Evolutionary conservation across 176 grass and related monocot species (phyloP), one percentile per base, ranked within the genome.

Genomic region (Oryza meyeriana): DNA sequence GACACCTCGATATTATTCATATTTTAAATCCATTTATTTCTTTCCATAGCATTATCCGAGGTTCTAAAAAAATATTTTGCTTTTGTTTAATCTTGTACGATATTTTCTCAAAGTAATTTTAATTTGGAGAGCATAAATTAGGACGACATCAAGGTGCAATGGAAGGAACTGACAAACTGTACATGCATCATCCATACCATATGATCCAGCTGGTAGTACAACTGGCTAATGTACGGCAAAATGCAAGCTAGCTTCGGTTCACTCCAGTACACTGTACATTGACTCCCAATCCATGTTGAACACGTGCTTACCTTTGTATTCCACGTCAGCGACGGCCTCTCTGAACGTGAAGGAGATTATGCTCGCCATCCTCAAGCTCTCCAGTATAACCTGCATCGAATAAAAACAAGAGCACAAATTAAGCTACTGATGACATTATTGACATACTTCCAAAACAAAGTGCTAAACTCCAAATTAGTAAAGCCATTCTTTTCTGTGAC

Each of bases 341-440:
- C 92, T 91, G 61, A 94, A 94, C 14, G 92, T 86, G 88, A 94
- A 94, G 38, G 86, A 74, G 74, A 94, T 88, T 73, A 94, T 88
- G 67, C 88, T 91, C 20, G 92, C 88, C 92, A 94, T 74, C 82
- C 92, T 85, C 69, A 94, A 30, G 44, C 75, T 91, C 79, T 94
- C 92, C 88, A 88, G 9, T 58, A 92, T 92, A 20, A 92, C 89
- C 93, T 92, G 71, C 0, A 81, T 58, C 35, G 10, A 35, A 47
- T 1, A 18, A 24, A 42, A 28, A 24, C 55, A 25, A 57, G 55
- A 25, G 6, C 55, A 59, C 22, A 59, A 25, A 59, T 59, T n/a
- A n/a, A n/a, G n/a, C n/a, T n/a, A n/a, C n/a, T n/a, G n/a, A 1
- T 50, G 7, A 2, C 4, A 6, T 39, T 39, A 8, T 18, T 18